phyloP scores from a whole-genome alignment of 1,284 basidiomycete species.

The Rugiboletus extremiorientalis region DNA sequence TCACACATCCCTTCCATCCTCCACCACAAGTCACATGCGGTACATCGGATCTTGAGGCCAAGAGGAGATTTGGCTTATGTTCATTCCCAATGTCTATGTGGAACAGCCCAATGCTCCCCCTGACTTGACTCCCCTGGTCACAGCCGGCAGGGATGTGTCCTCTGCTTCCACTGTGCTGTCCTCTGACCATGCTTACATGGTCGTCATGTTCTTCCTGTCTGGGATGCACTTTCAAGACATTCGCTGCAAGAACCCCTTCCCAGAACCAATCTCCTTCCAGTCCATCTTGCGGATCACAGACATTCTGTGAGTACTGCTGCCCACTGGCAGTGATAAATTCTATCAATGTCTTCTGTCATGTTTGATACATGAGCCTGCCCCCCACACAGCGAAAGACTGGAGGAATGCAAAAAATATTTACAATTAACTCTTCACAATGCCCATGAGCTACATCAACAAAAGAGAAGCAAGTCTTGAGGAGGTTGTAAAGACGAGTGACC shows the following conservation, averaged over 20 bases:
- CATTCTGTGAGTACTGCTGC: no score
- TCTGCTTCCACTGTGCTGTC: neutral
- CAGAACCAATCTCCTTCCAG: no score
- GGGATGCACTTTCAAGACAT: neutral
- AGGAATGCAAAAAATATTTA: neutral
- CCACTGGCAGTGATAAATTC: no score
- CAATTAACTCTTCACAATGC: neutral
- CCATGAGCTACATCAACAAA: no score
- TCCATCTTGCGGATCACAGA: no score
- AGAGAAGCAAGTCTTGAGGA: no score
- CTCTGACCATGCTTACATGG: neutral
- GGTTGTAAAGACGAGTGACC: no score
- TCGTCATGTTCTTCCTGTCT: neutral
- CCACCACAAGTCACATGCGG: neutral
- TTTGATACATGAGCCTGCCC: no score
- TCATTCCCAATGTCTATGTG: neutral
- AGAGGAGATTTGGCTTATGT: slow-evolving; percentile 7
- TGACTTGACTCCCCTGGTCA: neutral
- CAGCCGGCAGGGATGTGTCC: no score
- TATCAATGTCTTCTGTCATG: no score
- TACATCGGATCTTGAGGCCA: neutral
- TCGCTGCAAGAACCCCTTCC: neutral
- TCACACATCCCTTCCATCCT: neutral
- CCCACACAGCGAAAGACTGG: no score
- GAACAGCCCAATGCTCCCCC: neutral